Base-by-base conservation (phyloP, 345 rosid species). In the Moricandia moricandioides region DNA sequence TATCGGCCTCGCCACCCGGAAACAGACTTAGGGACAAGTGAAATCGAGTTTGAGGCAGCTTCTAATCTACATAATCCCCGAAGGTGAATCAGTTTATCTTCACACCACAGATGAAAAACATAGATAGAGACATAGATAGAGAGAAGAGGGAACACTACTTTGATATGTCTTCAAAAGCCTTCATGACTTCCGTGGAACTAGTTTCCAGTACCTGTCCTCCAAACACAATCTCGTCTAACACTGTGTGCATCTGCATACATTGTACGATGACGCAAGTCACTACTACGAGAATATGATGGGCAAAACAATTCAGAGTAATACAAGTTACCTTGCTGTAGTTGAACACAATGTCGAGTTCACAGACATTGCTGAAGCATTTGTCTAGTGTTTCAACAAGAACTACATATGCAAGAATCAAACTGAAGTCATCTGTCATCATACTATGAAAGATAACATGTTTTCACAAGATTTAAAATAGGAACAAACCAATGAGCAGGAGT, bases 161-260 rank as follows among this genome's bases (percentile, higher is more conserved):
- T 6, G 96, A 88, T 82, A 95, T 92, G 78, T 95, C 94, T 83
- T 92, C 93, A 24, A 88, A 87, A 61, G 89, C 92, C 75, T 79
- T 95, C 74, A 88, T 82, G 67, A 95, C 84, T 81, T 95, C 98
- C 4, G 84, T 43, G 18, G 96, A 90, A 78, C 86, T 92, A 78
- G 98, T 92, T 83, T 95, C 99, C 33, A 92, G 81, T 73, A 92
- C 98, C 64, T 95, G 97, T 37, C 98, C 99, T 79, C 97, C 97
- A 78, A 88, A 90, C 60, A 95, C 76, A 34, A 92, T 95, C 86
- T 88, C 96, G 75, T 92, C 96, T 61, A 92, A 61, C 35, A 95
- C 82, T 16, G 89, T 76, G 55, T 95, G 98, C 82, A 95, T 80
- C 99, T 95, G 88, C 68, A 72, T n/a, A 68, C 68, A 55, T 40